These are phyloP conservation scores for Metschnikowia continentalis DNA, from an alignment of 805 yeast species.

Conservation along the genomic window DNA sequence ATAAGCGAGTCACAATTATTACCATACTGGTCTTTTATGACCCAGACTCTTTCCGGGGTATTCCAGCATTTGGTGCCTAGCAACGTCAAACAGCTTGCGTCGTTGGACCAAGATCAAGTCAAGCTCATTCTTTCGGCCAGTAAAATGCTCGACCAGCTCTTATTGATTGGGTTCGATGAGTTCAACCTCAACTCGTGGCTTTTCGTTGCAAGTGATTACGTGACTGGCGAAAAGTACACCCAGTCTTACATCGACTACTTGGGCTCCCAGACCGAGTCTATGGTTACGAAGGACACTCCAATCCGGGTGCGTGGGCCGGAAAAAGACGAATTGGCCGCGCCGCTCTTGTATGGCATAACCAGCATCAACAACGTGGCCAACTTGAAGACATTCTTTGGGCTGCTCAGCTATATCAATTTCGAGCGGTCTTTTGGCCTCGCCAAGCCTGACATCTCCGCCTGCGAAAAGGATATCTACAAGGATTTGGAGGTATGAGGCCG, in stretches of 20 bases:
- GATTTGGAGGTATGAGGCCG: conserved; percentile 41
- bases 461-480: conserved; percentile 51
- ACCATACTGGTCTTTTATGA: conserved; percentile 66
- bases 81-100: conserved; percentile 21
- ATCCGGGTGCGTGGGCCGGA: conserved; percentile 34
- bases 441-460: conserved; percentile 27
- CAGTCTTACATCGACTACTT: conserved; percentile 48
- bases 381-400: conserved; percentile 62
- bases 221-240: conserved; percentile 21
- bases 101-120: conserved; percentile 34
- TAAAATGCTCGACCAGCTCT: conserved; percentile 71
- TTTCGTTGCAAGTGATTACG: conserved; percentile 66
- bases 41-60: conserved; percentile 54
- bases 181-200: conserved; percentile 80
- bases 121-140: conserved; percentile 54
- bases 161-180: conserved; percentile 70
- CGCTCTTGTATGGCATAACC: conserved; percentile 44
- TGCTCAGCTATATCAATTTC: conserved; percentile 58
- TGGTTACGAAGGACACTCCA: conserved; percentile 32
- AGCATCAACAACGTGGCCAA: conserved; percentile 39
- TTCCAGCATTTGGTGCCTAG: conserved; percentile 38
- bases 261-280: conserved; percentile 30
- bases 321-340: conserved; percentile 26
- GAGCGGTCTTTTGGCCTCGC: conserved; percentile 58
- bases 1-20: conserved; percentile 61